phyloP scores from a whole-genome alignment of 1,139 yeast species.

The Debaryomyces psychrophilus region DNA sequence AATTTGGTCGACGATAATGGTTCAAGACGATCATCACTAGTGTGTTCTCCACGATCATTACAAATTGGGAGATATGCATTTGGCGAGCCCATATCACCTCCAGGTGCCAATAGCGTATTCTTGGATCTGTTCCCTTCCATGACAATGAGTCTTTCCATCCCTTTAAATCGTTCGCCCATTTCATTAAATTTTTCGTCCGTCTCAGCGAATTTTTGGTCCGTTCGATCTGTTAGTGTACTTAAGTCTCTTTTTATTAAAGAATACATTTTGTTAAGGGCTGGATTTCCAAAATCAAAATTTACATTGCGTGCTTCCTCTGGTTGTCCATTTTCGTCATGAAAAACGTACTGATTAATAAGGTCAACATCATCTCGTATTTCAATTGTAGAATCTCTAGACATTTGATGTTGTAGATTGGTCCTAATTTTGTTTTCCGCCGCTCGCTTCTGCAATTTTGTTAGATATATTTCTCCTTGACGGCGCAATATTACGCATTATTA shows the following conservation, averaged over 20 bases:
- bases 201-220: neutral
- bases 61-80: constrained; percentile 1
- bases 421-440: constrained; percentile 1
- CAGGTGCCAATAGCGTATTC: neutral
- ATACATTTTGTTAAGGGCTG: neutral
- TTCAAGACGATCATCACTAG: neutral
- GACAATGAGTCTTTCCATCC: neutral
- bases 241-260: neutral
- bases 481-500: neutral
- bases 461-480: constrained; percentile 2
- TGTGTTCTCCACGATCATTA: constrained; percentile 4
- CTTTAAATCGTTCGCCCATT: neutral
- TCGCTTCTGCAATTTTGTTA: neutral
- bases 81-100: neutral
- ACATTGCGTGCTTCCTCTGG: neutral
- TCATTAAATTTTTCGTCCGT: neutral
- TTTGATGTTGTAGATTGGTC: neutral
- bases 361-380: neutral
- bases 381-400: constrained; percentile 4
- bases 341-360: neutral
- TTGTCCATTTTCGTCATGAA: neutral
- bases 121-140: neutral
- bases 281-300: neutral
- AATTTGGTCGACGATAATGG: constrained; percentile 6
- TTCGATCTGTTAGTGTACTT: neutral